Conservation (phyloP, 2,329 filamentous ascomycete species). For the Phyllosticta citrichinensis region DNA sequence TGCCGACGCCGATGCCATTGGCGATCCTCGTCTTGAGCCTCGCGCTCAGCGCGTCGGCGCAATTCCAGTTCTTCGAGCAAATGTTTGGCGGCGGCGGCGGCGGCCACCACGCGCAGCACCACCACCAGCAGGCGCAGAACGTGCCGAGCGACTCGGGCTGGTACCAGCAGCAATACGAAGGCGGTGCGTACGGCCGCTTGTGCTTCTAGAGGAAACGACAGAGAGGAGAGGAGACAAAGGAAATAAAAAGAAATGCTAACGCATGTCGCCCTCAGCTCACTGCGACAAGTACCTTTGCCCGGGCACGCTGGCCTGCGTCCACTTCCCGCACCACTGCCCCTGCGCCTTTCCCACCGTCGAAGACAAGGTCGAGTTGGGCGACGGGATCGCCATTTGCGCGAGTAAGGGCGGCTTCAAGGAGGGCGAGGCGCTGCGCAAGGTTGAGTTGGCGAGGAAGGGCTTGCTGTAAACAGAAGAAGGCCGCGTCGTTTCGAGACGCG, state of each 20-base stretch:
- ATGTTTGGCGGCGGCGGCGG: constrained; percentile 70
- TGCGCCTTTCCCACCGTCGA: constrained; percentile 65
- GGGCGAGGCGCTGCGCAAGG: constrained; percentile 62
- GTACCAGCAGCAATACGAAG: constrained; percentile 63
- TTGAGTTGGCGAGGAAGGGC: constrained; percentile 72
- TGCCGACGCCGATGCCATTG: constrained; percentile 17
- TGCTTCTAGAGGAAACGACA: not conserved
- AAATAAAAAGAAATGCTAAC: not conserved
- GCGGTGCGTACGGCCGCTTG: constrained; percentile 39
- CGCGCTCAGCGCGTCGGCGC: constrained; percentile 57
- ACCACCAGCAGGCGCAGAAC: constrained; percentile 58
- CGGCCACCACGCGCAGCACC: constrained; percentile 43
- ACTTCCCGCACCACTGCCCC: constrained; percentile 94
- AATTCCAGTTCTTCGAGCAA: constrained; percentile 97
- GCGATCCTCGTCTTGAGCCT: constrained; percentile 31
- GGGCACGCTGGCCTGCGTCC: constrained; percentile 86
- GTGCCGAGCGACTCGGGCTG: constrained; percentile 72
- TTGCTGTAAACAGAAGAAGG: constrained; percentile 45
- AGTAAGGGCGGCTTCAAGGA: constrained; percentile 65
- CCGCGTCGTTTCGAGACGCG: not conserved
- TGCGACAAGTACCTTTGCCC: constrained; percentile 94
- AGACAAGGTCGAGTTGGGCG: constrained; percentile 58
- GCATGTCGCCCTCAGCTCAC: constrained; percentile 44
- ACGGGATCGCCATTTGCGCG: constrained; percentile 63
- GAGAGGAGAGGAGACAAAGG: not conserved